Percentiles rank a stretch among this genome's conserved stretches.
phyloP scores from a whole-genome alignment of 2,329 filamentous ascomycete genomes.

The Cladosporium sp. region DNA sequence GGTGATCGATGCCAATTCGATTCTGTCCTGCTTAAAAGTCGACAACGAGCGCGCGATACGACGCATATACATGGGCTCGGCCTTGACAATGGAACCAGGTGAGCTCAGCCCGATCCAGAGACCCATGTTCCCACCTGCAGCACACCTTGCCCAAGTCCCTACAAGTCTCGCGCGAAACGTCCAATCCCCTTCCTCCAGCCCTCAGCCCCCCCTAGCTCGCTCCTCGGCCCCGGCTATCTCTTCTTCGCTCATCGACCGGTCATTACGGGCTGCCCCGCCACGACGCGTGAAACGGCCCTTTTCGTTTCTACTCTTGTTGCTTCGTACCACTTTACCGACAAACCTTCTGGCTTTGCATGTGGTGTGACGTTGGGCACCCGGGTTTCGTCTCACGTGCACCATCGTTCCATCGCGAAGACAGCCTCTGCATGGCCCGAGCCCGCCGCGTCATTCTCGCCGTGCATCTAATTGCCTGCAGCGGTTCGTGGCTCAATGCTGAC shows the following conservation, averaged over 20 bases:
- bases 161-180: conserved; percentile 12
- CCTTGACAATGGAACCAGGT: conserved; percentile 29
- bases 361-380: conserved; percentile 24
- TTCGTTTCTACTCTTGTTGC: neutral
- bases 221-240: neutral
- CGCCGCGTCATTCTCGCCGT: conserved; percentile 8
- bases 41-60: conserved; percentile 3
- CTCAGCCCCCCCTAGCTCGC: neutral
- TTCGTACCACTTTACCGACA: conserved; percentile 9
- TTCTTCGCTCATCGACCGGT: neutral
- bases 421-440: conserved; percentile 1
- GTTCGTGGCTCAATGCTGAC: conserved; percentile 33
- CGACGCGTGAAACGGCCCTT: conserved; percentile 10
- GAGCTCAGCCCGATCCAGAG: conserved; percentile 17
- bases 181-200: conserved; percentile 7
- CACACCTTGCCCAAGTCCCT: conserved; percentile 9
- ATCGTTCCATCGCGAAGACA: conserved; percentile 5
- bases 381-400: conserved; percentile 17
- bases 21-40: conserved; percentile 1
- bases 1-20: conserved; percentile 6
- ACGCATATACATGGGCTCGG: conserved; percentile 19
- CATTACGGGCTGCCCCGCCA: neutral
- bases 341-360: conserved; percentile 1
- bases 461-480: conserved; percentile 10
- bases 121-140: conserved; percentile 18